Percentiles rank a stretch among this genome's conserved stretches.
phyloP scores from a whole-genome alignment of 179 eudicot species.

The Kewa caespitosa region DNA sequence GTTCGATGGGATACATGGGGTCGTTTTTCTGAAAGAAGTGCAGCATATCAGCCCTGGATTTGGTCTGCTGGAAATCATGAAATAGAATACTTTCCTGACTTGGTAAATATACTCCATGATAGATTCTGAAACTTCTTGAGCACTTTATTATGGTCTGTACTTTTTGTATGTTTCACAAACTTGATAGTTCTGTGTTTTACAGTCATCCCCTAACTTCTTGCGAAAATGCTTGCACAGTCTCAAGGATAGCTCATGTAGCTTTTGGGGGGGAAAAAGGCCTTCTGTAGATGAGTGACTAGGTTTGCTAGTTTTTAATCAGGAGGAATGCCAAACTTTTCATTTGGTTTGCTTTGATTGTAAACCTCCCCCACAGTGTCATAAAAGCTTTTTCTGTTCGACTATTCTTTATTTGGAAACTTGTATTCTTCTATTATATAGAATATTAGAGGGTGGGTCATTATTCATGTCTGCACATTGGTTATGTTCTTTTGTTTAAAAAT shows the following conservation, averaged over 20 bases:
- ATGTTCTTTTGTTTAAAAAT: too few species aligned
- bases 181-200: neutral
- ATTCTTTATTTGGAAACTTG: too few species aligned
- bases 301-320: neutral
- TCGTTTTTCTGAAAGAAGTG: constrained; percentile 64
- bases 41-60: constrained; percentile 96
- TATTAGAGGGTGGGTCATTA: too few species aligned
- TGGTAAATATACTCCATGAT: constrained; percentile 56
- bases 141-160: neutral
- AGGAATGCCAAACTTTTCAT: neutral
- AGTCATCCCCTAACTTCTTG: neutral
- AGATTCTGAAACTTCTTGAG: neutral
- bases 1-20: constrained; percentile 97
- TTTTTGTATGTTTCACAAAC: neutral
- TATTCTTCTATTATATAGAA: too few species aligned
- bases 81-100: constrained; percentile 79
- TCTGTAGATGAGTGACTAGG: neutral
- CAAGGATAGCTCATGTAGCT: neutral
- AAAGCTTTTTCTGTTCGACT: too few species aligned
- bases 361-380: too few species aligned
- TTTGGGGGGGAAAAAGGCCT: neutral
- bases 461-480: too few species aligned
- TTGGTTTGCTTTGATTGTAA: too few species aligned
- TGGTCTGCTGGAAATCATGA: constrained; percentile 98
- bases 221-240: neutral